Base-by-base conservation (phyloP, 2,329 filamentous ascomycete genomes). In the Penicillium sp. region DNA sequence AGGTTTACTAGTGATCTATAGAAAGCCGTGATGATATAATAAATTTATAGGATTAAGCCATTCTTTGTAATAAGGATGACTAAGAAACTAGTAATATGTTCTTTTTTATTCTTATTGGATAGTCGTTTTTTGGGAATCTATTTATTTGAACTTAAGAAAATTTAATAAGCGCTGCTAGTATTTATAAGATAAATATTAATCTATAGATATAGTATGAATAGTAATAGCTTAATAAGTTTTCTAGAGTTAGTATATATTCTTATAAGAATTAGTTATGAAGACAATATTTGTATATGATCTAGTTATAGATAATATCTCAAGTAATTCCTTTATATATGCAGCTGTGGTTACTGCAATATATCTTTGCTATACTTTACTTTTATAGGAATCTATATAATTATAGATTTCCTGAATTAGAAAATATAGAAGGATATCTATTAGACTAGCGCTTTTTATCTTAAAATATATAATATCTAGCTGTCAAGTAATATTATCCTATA, bases 1-100 rank as follows among this genome's bases (percentile, higher is more conserved):
- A 14, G 73, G 67, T 45, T 76, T 75, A 1, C 73, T 72, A 27
- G 62, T 72, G 7, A 77, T 70, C 73, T 73, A 76, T 1, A 77
- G 44, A 41, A 75, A 67, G 8, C 69, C 68, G 49, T 64, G 52
- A 41, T 71, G 58, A 16, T 62, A 36, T 0, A 10, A 1, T 3
- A 62, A 22, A 22, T 67, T 56, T 1, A 41, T 45, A 1, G 53
- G 34, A 39, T 76, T 62, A 8, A 72, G 63, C 78, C 78, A 81
- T 16, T 57, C 53, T 4, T 57, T n/a, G 45, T 77, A 80, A 8
- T 66, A 50, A 1, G 64, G 44, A 6, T 69, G 67, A 0, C 61
- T 47, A 1, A 78, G 62, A 1, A 80, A 50, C 78, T 77, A 81
- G 43, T 62, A 40, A 40, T 77, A 79, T 3, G 77, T 81, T 18